Conservation (phyloP, 768 basidiomycete genomes). For the Boletus fagicola region DNA sequence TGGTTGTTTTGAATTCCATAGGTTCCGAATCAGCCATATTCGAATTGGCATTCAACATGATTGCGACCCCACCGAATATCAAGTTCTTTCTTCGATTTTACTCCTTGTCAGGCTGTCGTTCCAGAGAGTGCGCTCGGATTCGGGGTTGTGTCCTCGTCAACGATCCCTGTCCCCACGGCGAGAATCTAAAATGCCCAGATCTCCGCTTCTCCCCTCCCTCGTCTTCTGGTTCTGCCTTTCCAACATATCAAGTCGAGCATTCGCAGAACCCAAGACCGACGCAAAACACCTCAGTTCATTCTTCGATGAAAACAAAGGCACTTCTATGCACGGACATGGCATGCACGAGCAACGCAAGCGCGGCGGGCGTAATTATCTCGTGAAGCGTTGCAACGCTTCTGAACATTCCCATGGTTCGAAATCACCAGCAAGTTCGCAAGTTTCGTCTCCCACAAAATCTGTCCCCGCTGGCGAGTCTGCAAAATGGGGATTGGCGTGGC, state of each 20-base stretch:
- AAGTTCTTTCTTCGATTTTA: not conserved
- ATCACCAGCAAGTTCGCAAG: not conserved
- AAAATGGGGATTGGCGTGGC: slow-evolving; percentile 72
- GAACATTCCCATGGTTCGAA: slow-evolving; percentile 6
- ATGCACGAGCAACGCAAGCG: slow-evolving; percentile 18
- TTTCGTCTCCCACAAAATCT: not conserved
- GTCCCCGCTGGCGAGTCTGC: slow-evolving; percentile 5
- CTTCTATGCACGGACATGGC: not conserved
- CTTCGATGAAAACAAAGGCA: not conserved
- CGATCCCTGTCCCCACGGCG: not conserved
- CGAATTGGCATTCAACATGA: not conserved
- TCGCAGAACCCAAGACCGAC: not conserved
- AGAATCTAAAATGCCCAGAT: slow-evolving; percentile 12
- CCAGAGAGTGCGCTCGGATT: not conserved
- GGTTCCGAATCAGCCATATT: not conserved
- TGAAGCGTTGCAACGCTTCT: slow-evolving; percentile 20
- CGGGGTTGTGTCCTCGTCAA: not conserved
- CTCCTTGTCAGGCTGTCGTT: not conserved
- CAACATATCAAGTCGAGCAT: not conserved
- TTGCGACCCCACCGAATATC: not conserved
- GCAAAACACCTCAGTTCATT: slow-evolving; percentile 1
- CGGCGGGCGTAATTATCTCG: slow-evolving; percentile 10
- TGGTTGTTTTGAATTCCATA: slow-evolving; percentile 19
- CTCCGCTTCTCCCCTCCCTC: slow-evolving; percentile 8
- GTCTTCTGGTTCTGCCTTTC: slow-evolving; percentile 11